These are phyloP conservation scores for Neonectria magnoliae DNA, from an alignment of 2,329 filamentous ascomycete genomes.

Conservation along the genomic window DNA sequence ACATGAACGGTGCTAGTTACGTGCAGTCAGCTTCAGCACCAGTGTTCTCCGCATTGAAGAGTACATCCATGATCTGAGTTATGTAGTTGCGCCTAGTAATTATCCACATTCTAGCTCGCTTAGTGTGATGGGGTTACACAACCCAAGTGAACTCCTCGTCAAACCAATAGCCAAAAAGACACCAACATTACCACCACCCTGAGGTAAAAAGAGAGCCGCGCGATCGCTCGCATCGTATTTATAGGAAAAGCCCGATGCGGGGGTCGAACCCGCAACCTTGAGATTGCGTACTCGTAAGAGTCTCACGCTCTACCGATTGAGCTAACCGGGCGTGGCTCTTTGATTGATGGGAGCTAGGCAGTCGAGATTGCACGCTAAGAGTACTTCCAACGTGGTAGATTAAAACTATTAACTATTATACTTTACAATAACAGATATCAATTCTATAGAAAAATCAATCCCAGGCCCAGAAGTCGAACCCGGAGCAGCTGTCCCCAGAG, in stretches of 20 bases:
- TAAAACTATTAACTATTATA: too few species aligned
- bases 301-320: conserved; percentile 70
- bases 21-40: neutral
- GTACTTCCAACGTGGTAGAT: neutral
- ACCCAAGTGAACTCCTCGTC: neutral
- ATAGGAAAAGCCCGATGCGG: conserved; percentile 49
- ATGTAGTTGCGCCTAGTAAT: neutral
- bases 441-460: too few species aligned
- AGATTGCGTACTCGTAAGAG: conserved; percentile 63
- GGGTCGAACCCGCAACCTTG: conserved; percentile 66
- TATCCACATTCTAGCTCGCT: neutral
- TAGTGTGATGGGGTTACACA: neutral
- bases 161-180: neutral
- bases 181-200: neutral
- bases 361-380: neutral
- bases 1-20: neutral
- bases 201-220: neutral
- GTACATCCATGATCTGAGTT: too few species aligned
- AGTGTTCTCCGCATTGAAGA: neutral
- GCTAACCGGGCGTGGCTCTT: conserved; percentile 40
- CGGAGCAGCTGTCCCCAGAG: too few species aligned
- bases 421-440: too few species aligned
- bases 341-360: conserved; percentile 12
- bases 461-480: too few species aligned
- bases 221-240: neutral